Conservation (phyloP, 164 flowering plant genomes). For the Protea cynaroides region DNA sequence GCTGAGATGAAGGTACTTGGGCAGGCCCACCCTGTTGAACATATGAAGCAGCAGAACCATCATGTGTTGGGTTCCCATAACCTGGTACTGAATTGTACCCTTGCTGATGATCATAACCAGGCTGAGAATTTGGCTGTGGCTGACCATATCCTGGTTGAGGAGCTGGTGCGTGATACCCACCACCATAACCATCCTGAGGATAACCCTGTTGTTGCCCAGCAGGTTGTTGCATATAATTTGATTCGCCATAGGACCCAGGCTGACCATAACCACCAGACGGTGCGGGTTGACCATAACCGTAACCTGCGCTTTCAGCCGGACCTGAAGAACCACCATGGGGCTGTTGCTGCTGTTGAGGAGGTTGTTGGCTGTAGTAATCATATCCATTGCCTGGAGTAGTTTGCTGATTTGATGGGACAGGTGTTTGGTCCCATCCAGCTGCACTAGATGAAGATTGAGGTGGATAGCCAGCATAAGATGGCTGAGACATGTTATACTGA, state of each 20-base stretch:
- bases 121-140: no score
- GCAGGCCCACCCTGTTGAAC: conserved; percentile 53
- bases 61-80: conserved; percentile 51
- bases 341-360: conserved; percentile 47
- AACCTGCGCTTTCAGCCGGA: conserved; percentile 49
- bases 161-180: conserved; percentile 45
- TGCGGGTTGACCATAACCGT: conserved; percentile 57
- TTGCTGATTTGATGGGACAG: conserved; percentile 53
- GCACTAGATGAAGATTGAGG: conserved; percentile 61
- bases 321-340: conserved; percentile 43
- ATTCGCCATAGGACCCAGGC: conserved; percentile 34
- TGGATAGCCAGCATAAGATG: conserved; percentile 73
- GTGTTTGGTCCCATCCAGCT: conserved; percentile 77
- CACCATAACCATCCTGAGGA: conserved; percentile 74
- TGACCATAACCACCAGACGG: conserved; percentile 47
- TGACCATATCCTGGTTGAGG: conserved; percentile 69
- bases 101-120: conserved; percentile 63
- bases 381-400: conserved; percentile 55
- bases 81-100: conserved; percentile 39
- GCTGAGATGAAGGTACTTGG: conserved; percentile 37
- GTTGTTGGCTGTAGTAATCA: conserved; percentile 73
- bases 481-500: conserved; percentile 68
- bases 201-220: conserved; percentile 47
- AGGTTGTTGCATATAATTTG: conserved; percentile 26
- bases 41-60: conserved; percentile 47